These are phyloP conservation scores for Lactarius hatsudake DNA, from an alignment of 768 basidiomycete genomes.

Conservation along the genomic window DNA sequence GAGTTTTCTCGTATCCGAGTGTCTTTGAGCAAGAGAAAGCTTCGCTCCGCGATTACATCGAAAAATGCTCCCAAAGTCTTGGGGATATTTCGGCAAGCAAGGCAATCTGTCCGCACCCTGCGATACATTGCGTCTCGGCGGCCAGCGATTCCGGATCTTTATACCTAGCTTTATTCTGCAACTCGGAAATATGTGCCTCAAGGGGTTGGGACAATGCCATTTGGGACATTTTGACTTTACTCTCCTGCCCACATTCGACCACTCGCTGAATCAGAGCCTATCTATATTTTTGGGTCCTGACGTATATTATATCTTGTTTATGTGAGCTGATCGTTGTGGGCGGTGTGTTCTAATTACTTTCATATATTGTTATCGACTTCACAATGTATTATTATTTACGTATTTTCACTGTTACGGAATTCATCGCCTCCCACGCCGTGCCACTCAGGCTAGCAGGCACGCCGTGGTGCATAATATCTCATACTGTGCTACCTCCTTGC, in stretches of 20 bases:
- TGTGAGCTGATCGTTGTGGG: too few relatives aligned
- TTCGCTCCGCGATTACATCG: slow-evolving; percentile 11
- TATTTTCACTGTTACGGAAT: too few relatives aligned
- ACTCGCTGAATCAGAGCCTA: background rate
- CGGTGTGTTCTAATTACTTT: too few relatives aligned
- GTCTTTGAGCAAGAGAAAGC: slow-evolving; percentile 10
- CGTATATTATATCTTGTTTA: background rate
- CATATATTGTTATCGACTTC: too few relatives aligned
- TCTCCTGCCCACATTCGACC: background rate
- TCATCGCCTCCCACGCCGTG: too few relatives aligned
- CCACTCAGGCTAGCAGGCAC: too few relatives aligned
- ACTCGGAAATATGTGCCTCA: too few relatives aligned
- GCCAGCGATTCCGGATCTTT: slow-evolving; percentile 4
- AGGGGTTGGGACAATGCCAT: background rate
- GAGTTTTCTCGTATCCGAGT: slow-evolving; percentile 3
- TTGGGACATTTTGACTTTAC: background rate
- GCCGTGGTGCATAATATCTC: too few relatives aligned
- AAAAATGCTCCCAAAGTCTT: slow-evolving; percentile 3
- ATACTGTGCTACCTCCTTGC: background rate
- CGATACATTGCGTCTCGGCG: background rate
- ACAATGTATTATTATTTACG: too few relatives aligned
- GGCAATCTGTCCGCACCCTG: slow-evolving; percentile 6
- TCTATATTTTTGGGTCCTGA: background rate
- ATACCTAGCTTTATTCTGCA: background rate
- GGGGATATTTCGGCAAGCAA: background rate